These are phyloP conservation scores for Fusarium humuli DNA, from an alignment of 2,329 filamentous ascomycete genomes.

Conservation along the genomic window DNA sequence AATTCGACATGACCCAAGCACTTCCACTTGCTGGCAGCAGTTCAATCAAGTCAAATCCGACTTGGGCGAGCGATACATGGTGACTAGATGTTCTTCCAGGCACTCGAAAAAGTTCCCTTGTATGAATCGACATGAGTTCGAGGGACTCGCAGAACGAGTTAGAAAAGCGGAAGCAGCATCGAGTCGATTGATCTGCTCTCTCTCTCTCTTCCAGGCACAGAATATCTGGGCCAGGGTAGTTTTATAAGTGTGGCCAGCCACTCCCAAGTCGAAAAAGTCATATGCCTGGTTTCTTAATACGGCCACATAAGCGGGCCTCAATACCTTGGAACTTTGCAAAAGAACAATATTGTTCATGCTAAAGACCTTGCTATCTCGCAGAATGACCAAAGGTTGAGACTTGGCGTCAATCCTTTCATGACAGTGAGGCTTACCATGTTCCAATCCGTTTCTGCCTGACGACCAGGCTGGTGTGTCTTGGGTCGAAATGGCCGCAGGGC, in stretches of 20 bases:
- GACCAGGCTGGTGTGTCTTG: constrained; percentile 7
- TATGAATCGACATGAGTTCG: constrained; percentile 37
- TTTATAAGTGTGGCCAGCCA: constrained; percentile 16
- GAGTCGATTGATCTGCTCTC: constrained; percentile 1
- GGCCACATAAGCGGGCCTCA: constrained; percentile 22
- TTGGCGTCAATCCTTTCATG: neutral
- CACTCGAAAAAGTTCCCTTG: constrained; percentile 1
- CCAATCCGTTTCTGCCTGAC: constrained; percentile 32
- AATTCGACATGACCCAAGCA: constrained; percentile 39
- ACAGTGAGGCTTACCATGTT: neutral
- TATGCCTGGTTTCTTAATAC: neutral
- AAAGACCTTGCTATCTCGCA: neutral
- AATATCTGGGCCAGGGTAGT: neutral
- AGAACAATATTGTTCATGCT: neutral
- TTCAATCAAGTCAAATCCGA: constrained; percentile 36
- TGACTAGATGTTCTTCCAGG: constrained; percentile 14
- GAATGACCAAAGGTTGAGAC: neutral
- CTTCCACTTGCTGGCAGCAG: constrained; percentile 39
- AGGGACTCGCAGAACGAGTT: constrained; percentile 1
- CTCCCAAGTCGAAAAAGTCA: neutral
- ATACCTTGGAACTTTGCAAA: neutral
- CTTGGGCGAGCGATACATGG: constrained; percentile 23
- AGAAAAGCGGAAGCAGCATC: neutral
- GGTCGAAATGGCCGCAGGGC: constrained; percentile 20
- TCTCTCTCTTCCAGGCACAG: neutral